These are phyloP conservation scores for Gossypium sturtianum DNA, from an alignment of 345 rosid species.

Conservation along the genomic window DNA sequence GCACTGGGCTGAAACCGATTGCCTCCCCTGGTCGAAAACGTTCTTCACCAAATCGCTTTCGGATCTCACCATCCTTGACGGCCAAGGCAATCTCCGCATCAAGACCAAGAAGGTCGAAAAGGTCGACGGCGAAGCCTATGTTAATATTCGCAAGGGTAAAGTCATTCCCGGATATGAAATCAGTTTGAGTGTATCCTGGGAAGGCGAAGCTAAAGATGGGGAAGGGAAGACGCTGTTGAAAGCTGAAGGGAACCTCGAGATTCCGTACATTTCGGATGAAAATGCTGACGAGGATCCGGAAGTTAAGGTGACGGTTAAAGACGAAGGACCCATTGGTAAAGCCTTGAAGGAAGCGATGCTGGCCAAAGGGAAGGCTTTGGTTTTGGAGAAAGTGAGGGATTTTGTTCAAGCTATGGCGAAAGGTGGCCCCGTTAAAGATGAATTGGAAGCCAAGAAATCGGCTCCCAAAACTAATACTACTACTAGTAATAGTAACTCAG, in stretches of 20 bases:
- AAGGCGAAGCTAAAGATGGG: constrained; percentile 76
- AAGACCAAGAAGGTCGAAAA: constrained; percentile 60
- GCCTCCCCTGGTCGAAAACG: constrained; percentile 77
- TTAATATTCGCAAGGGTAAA: constrained; percentile 86
- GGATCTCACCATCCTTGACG: constrained; percentile 46
- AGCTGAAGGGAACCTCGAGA: constrained; percentile 71
- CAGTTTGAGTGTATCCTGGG: constrained; percentile 63
- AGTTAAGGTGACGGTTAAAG: constrained; percentile 62
- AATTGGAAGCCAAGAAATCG: constrained; percentile 62
- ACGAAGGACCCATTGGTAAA: constrained; percentile 70
- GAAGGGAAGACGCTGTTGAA: constrained; percentile 55
- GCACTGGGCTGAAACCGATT: constrained; percentile 99
- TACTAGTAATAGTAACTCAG: neutral
- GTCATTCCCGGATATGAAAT: constrained; percentile 93
- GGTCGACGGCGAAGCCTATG: constrained; percentile 92
- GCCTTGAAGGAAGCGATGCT: constrained; percentile 80
- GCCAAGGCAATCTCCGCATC: constrained; percentile 57
- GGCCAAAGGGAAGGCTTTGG: constrained; percentile 58
- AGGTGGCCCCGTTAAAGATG: constrained; percentile 87
- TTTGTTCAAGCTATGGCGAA: constrained; percentile 71
- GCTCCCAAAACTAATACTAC: constrained; percentile 29
- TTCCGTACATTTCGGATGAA: constrained; percentile 94
- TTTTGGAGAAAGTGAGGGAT: constrained; percentile 62
- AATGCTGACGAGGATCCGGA: constrained; percentile 95
- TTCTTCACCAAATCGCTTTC: constrained; percentile 54